A percentile compares a stretch with the other conserved stretches of the same genome.
phyloP scores from a whole-genome alignment of 2,329 filamentous ascomycete genomes.

The Thermomyces lanuginosus region DNA sequence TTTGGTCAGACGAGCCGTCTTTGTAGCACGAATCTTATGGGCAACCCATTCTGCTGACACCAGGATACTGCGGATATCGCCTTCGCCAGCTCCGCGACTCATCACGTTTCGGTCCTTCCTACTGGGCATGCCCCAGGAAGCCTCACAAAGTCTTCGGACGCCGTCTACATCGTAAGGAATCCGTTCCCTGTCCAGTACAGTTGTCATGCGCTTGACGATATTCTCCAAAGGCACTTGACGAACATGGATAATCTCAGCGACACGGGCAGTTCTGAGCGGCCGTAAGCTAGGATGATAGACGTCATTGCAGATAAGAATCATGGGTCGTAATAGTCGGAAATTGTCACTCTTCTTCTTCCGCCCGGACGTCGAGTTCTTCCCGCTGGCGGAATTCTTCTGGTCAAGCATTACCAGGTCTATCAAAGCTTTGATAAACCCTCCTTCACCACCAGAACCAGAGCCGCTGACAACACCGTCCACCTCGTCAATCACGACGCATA shows the following conservation, averaged over 20 bases:
- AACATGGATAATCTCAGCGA: constrained; percentile 83
- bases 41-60: constrained; percentile 52
- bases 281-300: constrained; percentile 82
- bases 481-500: constrained; percentile 91
- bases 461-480: constrained; percentile 87
- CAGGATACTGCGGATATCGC: constrained; percentile 47
- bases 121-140: constrained; percentile 46
- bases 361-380: constrained; percentile 11
- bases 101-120: constrained; percentile 37
- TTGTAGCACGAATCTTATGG: constrained; percentile 37
- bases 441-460: constrained; percentile 61
- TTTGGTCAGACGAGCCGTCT: constrained; percentile 32
- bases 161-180: constrained; percentile 80
- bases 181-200: constrained; percentile 75
- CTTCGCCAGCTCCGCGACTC: constrained; percentile 29
- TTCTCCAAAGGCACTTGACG: constrained; percentile 77
- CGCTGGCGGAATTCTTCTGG: constrained; percentile 52
- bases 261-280: constrained; percentile 63
- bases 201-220: constrained; percentile 64
- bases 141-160: constrained; percentile 54
- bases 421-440: constrained; percentile 85
- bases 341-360: constrained; percentile 58
- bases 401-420: constrained; percentile 80
- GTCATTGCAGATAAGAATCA: constrained; percentile 94
- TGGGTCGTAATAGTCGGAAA: constrained; percentile 70